phyloP scores from a whole-genome alignment of 495 filamentous ascomycete species.

The Hyaloscypha bicolor region DNA sequence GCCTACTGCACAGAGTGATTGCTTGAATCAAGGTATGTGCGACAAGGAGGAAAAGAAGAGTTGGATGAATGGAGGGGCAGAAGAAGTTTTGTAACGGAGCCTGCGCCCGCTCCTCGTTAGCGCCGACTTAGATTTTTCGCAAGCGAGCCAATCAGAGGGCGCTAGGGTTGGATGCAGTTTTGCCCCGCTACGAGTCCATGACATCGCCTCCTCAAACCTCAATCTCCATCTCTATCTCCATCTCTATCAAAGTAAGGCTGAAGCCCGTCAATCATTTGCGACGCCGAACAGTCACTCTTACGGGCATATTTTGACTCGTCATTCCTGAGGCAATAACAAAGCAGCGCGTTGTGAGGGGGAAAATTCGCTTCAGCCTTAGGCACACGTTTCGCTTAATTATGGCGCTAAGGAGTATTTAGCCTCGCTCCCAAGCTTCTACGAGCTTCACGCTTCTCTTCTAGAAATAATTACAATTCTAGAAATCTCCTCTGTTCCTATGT shows the following conservation, averaged over 20 bases:
- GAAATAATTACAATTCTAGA: no score
- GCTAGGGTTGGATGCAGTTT: slow-evolving; percentile 6
- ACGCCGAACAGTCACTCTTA: background rate
- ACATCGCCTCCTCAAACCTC: background rate
- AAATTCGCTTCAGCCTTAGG: no score
- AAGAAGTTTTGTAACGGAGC: slow-evolving; percentile 11
- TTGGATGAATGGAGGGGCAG: background rate
- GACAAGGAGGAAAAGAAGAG: slow-evolving; percentile 16
- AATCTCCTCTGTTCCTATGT: no score
- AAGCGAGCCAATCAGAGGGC: slow-evolving; percentile 8
- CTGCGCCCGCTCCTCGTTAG: background rate
- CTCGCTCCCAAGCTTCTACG: no score
- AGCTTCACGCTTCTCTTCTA: no score
- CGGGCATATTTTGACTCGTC: background rate
- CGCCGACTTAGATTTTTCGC: background rate
- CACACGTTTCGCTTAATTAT: no score
- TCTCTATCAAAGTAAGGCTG: background rate
- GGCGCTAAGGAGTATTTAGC: no score
- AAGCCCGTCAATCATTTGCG: background rate
- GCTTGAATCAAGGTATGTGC: slow-evolving; percentile 38
- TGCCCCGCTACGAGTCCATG: slow-evolving; percentile 9
- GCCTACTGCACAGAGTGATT: slow-evolving; percentile 37
- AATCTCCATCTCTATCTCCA: no score
- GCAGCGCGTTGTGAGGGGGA: no score
- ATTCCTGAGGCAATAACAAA: background rate